These are phyloP conservation scores for Pseudocercospora crystallina DNA, from an alignment of 2,329 filamentous ascomycete genomes.

Conservation along the genomic window DNA sequence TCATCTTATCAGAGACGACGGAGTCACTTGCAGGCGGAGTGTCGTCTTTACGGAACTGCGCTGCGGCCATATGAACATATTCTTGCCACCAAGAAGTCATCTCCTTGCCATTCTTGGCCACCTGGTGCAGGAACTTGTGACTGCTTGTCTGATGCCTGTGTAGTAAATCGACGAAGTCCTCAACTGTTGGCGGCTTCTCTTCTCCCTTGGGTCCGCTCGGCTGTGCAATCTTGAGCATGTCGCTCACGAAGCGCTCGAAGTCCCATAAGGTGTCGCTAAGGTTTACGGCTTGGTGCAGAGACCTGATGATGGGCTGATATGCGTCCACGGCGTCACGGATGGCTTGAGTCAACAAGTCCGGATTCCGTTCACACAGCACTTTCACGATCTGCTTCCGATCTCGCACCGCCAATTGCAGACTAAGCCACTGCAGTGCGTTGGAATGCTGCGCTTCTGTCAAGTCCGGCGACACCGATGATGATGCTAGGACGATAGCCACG, in stretches of 20 bases:
- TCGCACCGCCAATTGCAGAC: slow-evolving; percentile 67
- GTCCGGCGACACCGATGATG: slow-evolving; percentile 46
- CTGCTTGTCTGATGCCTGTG: slow-evolving; percentile 62
- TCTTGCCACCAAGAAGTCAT: slow-evolving; percentile 60
- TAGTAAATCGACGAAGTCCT: slow-evolving; percentile 69
- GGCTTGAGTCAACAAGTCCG: slow-evolving; percentile 70
- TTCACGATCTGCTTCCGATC: slow-evolving; percentile 71
- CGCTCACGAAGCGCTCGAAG: slow-evolving; percentile 66
- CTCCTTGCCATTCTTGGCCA: slow-evolving; percentile 66
- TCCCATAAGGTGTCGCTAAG: slow-evolving; percentile 68
- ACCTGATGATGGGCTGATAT: slow-evolving; percentile 73
- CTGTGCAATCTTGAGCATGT: slow-evolving; percentile 62
- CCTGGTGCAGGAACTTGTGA: slow-evolving; percentile 70
- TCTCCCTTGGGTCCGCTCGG: slow-evolving; percentile 29
- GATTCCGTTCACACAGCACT: slow-evolving; percentile 65
- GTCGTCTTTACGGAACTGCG: slow-evolving; percentile 52
- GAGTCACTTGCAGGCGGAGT: slow-evolving; percentile 24
- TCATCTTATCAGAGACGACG: slow-evolving; percentile 30
- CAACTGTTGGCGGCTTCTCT: slow-evolving; percentile 57
- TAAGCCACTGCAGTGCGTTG: slow-evolving; percentile 68
- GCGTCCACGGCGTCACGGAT: slow-evolving; percentile 65
- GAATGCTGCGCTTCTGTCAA: slow-evolving; percentile 62
- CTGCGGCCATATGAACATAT: slow-evolving; percentile 60
- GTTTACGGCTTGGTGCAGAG: slow-evolving; percentile 69
- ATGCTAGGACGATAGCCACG: slow-evolving; percentile 62